Evolutionary conservation across 75 land plant species (phyloP), one percentile per base, ranked within the genome.

Genomic region (Chamaecyparis obtusa): DNA sequence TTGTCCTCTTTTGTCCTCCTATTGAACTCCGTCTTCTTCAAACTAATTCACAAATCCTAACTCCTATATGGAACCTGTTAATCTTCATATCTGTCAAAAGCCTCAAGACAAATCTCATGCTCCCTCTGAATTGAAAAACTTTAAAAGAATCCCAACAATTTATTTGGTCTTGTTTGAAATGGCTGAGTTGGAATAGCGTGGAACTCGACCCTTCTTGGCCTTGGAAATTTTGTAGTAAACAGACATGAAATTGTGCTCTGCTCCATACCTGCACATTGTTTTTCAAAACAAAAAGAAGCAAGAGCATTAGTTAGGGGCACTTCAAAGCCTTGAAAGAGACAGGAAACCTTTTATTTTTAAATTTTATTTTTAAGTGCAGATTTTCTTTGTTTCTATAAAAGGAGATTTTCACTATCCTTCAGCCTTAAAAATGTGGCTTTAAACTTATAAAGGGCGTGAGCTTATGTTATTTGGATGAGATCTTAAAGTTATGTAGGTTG

Each of bases 181-280:
- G 83, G n/a, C 48, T 8, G 32, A 10, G 48, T 21, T 44, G 49
- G 83, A 80, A 43, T 80, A 41, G 1, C 16, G 15, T 9, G 15
- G 33, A 33, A 30, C 64, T 54, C 15, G 35, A 30, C 24, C 39
- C 39, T 84, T 84, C 64, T 84, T 84, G 33, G 64, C 49, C 64
- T 84, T 84, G 35, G 64, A 84, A 35, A 54, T 84, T 71, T 89
- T 89, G 85, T 87, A 89, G 71, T 87, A 89, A 21, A 89, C 85
- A 80, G 85, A 87, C 90, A 89, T 89, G 77, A 89, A 89, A 37
- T 84, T 83, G 32, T 75, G 21, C 74, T 87, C 88, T 69, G 88
- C 90, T 87, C 85, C 81, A 81, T 72, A 87, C 56, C 80, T 75
- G 83, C 36, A 86, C 21, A 67, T 67, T 51, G 54, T 51, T 51